Evolutionary conservation across 257 asterid genomes (phyloP).

Genomic region (Solanum infundibuliforme): DNA sequence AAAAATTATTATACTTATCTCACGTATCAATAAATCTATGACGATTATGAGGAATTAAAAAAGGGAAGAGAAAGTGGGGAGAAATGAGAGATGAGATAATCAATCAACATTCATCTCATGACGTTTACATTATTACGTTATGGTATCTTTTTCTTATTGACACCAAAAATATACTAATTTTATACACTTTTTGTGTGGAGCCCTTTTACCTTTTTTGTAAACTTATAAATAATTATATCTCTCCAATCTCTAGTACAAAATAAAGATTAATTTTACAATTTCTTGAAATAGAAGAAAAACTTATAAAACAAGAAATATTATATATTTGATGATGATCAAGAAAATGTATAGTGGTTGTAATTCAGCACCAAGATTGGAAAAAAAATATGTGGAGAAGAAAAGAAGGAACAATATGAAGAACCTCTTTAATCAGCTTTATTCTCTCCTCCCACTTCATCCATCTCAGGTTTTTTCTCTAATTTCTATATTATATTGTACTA

Average conservation of each 20-base stretch:
- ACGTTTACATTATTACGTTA: neutral
- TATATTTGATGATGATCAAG: neutral
- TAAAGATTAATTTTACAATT: neutral
- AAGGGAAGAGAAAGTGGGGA: neutral
- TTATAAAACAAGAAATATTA: neutral
- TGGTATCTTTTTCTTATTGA: neutral
- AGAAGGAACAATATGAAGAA: constrained; percentile 29
- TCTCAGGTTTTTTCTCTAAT: constrained; percentile 14
- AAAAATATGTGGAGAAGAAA: constrained; percentile 39
- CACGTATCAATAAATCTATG: neutral
- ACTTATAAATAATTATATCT: neutral
- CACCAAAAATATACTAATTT: neutral
- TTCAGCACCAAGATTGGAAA: constrained; percentile 29
- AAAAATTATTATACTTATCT: neutral
- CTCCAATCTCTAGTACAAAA: too few relatives aligned
- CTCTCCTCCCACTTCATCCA: constrained; percentile 22
- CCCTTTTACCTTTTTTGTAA: neutral
- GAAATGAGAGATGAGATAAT: neutral
- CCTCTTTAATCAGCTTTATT: constrained; percentile 26
- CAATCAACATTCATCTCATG: neutral
- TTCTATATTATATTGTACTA: neutral
- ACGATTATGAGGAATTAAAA: neutral
- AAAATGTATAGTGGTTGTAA: neutral
- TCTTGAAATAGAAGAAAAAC: neutral
- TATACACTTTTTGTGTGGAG: neutral